Evolutionary conservation across 106 monocot species (phyloP), one percentile per base, ranked within the genome.

Genomic region (Phalaenopsis aphrodite): DNA sequence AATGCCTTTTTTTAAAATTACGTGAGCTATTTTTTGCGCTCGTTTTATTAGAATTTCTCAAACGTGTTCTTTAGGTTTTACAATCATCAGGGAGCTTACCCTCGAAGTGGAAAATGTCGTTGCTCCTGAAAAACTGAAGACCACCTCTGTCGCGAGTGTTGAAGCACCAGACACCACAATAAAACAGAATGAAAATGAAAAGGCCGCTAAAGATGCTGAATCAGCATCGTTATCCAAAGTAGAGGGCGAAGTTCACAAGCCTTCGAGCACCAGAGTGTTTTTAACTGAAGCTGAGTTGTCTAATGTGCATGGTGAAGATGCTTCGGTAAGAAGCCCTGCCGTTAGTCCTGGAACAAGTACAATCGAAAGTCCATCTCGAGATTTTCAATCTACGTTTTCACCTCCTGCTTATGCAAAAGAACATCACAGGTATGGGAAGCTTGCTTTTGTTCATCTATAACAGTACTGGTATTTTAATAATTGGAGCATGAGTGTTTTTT

Each of bases 351-450:
- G 87, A 80, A 85, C 86, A 88, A 86, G 79, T 84, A 75, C 89
- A 24, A 78, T 86, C n/a, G 95, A 85, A 42, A 93, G 91, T 79
- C 85, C 89, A 64, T 91, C 90, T 87, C 78, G 48, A 83, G 84
- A 83, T 58, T 69, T 69, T 85, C 83, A 55, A 78, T 85, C 15
- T 84, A 80, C 41, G 85, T 87, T 81, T 36, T 87, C 91, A 52
- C 87, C 84, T n/a, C 89, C 72, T 52, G 78, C 78, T 17, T 87
- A 76, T 52, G 78, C 75, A 72, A 93, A 87, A 84, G 93, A 88
- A 79, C 85, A 72, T 56, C 79, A 83, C 55, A 93, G 91, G 96
- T 96, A 93, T 46, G 11, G 19, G n/a, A 58, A 52, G 38, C 16
- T 49, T 16, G 21, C 17, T 76, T 43, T 11, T 79, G 3, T 3